Percentiles rank a stretch among this genome's conserved stretches.
Evolutionary conservation across 139 green algal species (phyloP).

Genomic region (Chlorella vulgaris): DNA sequence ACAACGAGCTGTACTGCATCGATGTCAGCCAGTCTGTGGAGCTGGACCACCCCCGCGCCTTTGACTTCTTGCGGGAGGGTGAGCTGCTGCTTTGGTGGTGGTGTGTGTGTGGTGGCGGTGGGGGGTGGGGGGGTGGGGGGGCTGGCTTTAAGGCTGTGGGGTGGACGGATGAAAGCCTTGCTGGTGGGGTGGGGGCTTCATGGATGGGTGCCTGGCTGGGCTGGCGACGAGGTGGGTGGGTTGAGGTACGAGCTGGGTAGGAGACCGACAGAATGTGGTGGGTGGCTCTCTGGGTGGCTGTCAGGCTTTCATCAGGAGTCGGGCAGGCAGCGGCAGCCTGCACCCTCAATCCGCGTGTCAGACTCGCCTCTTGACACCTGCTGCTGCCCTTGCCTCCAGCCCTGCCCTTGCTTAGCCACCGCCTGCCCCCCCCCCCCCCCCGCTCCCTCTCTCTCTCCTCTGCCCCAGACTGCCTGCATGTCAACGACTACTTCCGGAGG

Average conservation of each 20-base stretch:
- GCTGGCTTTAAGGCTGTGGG: no score
- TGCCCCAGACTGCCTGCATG: constrained; percentile 79
- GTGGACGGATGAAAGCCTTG: no score
- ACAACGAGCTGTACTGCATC: constrained; percentile 86
- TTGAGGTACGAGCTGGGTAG: no score
- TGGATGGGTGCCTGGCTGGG: no score
- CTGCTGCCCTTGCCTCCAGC: not conserved
- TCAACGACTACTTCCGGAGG: constrained; percentile 93
- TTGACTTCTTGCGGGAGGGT: constrained; percentile 95
- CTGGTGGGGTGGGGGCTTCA: no score
- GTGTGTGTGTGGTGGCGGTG: not conserved
- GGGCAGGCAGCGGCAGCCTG: no score
- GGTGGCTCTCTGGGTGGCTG: no score
- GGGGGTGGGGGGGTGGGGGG: not conserved
- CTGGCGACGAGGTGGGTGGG: no score
- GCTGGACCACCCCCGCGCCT: constrained; percentile 94
- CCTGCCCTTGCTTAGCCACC: not conserved
- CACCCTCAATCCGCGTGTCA: no score
- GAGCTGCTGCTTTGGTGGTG: not conserved
- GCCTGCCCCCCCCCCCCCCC: not conserved
- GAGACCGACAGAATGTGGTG: no score
- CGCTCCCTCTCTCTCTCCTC: not conserved
- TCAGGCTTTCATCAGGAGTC: no score
- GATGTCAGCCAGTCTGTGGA: constrained; percentile 97
- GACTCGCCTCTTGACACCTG: not conserved